Evolutionary conservation across 352 stramenopile species (phyloP), one percentile per base, ranked within the genome.

Genomic region (Pythium apleroticum): DNA sequence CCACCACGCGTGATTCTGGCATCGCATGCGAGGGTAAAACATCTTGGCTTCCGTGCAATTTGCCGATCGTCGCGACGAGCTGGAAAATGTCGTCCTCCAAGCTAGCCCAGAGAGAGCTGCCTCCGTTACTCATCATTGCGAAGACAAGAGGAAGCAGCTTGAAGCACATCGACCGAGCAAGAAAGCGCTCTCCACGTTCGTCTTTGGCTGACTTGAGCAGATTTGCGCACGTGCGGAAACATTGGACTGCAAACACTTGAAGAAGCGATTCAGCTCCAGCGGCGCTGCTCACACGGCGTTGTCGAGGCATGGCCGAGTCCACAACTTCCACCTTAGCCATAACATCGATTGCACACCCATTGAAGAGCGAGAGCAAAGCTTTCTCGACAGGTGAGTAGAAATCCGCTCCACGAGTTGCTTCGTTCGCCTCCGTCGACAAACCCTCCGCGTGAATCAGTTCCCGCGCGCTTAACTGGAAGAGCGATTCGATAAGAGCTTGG

Each of bases 161-260:
- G 15, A 41, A 45, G 31, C 63, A 70, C n/a, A 65, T 37, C 1
- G 63, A 70, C 24, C 20, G 12, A n/a, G 57, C 52, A 2, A 70
- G n/a, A 2, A 3, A 15, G 19, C 24, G 31, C 12, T 60, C 46
- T 17, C 28, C 55, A 17, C 4, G 4, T 33, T 19, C 8, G 8
- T 14, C 1, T 1, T n/a, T 35, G 56, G 19, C 14, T 10, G 24
- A 56, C 25, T 52, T 28, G 17, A 58, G 50, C 19, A 71, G 43
- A 3, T 52, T 55, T 58, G 64, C 53, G 20, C 68, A 76, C 15
- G 57, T 72, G 28, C 65, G 57, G 24, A 89, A 74, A 48, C 81
- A 88, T 6, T 25, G 53, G 11, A 33, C 39, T 12, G 81, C 75
- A 64, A 88, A 88, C 5, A 60, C 8, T 12, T 82, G 77, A 58